Percentiles rank a stretch among this genome's conserved stretches.
These are phyloP conservation scores for Paramecium caudatum DNA, from an alignment of 73 alveolate genomes.

Conservation along the genomic window DNA sequence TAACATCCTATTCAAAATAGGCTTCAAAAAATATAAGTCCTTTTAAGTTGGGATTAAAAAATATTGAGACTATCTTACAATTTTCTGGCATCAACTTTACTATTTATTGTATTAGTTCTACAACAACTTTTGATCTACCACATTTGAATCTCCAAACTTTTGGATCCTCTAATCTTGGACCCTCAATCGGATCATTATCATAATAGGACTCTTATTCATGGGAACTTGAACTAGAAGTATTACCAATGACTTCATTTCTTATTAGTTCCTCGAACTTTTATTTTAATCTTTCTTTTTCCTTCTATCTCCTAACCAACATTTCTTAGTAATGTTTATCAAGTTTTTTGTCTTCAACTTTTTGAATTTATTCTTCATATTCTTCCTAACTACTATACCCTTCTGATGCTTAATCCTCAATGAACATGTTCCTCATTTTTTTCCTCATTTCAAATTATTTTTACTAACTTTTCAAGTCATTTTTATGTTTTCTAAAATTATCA, in stretches of 20 bases:
- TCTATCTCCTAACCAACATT: not conserved
- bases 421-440: conserved; percentile 9
- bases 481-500: conserved; percentile 15
- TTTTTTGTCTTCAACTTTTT: not conserved
- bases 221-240: not conserved
- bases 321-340: conserved; percentile 3
- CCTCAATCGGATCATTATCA: not conserved
- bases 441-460: not conserved
- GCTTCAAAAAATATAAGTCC: conserved; percentile 44
- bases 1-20: not conserved
- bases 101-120: not conserved
- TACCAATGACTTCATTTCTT: not conserved
- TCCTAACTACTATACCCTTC: conserved; percentile 54
- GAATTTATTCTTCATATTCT: not conserved
- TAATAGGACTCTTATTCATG: not conserved
- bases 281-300: not conserved
- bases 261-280: not conserved
- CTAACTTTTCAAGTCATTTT: conserved; percentile 30
- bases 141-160: conserved; percentile 34
- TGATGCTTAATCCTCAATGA: conserved; percentile 42
- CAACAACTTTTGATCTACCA: not conserved
- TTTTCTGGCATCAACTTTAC: not conserved
- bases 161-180: conserved; percentile 46
- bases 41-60: conserved; percentile 45
- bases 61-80: not conserved